Base-by-base conservation (phyloP, 2,329 filamentous ascomycete species). In the Rutstroemia sp. region DNA sequence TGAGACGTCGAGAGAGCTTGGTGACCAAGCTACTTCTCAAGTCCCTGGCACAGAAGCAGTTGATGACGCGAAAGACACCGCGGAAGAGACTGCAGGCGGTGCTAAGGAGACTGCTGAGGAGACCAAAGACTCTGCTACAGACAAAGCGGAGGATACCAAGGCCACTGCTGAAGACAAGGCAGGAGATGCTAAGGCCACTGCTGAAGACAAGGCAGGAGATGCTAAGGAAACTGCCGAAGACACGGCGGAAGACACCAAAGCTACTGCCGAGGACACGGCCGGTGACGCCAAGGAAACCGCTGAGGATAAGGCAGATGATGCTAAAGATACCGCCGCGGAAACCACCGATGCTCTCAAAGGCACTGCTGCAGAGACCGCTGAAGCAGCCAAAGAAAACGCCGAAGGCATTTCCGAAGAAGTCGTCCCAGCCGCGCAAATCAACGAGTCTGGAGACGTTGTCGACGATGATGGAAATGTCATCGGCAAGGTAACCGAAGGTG, bases 401-500 rank as follows among this genome's bases (percentile, higher is more conserved):
- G 30, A 34, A 34, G 30, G 30, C 4, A 34, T 34, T n/a, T 4
- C 39, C n/a, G 53, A 56, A 16, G 39, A 52, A 8, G 19, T 46
- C 7, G 30, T 58, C 16, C 54, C 57, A 42, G 58, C 58, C 2
- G 64, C 61, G 23, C 60, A 42, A 17, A 56, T 64, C 60, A 79
- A 81, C 62, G 74, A 76, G 59, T 70, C 78, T 27, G 78, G 78
- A 48, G 76, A 80, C 62, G 79, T 81, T 58, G 67, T 79, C 21
- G 76, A 80, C 57, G 72, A 78, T 3, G 72, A 78, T 5, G 78
- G 78, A 57, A 76, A 80, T 50, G 74, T 80, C 54, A 70, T 81
- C 51, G 78, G 78, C 50, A 73, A 74, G 54, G 78, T 89, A 0
- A 71, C 87, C 19, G 84, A 88, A 67, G 86, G 86, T 9, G 80